These are phyloP conservation scores for Amaranthus hypochondriacus DNA, from an alignment of 148 eudicot species.

Conservation along the genomic window DNA sequence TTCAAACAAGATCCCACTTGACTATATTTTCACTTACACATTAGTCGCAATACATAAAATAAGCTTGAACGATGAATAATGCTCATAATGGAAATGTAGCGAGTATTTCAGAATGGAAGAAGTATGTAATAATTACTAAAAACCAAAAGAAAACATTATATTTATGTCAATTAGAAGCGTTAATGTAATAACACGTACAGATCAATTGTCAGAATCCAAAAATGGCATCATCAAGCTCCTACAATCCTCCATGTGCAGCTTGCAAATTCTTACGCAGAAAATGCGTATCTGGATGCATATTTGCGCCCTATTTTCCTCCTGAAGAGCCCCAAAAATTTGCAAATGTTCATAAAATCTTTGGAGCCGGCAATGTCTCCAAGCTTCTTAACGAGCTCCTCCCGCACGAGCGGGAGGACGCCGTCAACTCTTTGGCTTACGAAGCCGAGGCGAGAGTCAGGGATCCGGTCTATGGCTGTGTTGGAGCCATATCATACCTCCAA, in stretches of 20 bases:
- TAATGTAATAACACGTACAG: no score
- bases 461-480: constrained; percentile 85
- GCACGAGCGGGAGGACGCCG: constrained; percentile 74
- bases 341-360: constrained; percentile 86
- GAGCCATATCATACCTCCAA: constrained; percentile 68
- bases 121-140: no score
- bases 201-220: no score
- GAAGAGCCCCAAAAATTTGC: constrained; percentile 84
- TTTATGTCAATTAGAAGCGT: no score
- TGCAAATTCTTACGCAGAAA: constrained; percentile 86
- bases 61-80: no score
- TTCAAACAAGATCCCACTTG: no score
- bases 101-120: no score
- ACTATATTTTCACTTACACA: no score
- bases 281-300: constrained; percentile 80
- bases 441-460: constrained; percentile 77
- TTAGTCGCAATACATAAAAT: no score
- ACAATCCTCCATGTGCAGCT: constrained; percentile 84
- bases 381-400: constrained; percentile 74
- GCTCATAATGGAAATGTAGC: no score
- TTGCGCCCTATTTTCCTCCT: constrained; percentile 78
- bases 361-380: constrained; percentile 76
- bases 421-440: constrained; percentile 72
- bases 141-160: not conserved
- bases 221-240: constrained; percentile 69